Conservation (phyloP, 2,329 filamentous ascomycete species). For the Alternaria ventricosa region DNA sequence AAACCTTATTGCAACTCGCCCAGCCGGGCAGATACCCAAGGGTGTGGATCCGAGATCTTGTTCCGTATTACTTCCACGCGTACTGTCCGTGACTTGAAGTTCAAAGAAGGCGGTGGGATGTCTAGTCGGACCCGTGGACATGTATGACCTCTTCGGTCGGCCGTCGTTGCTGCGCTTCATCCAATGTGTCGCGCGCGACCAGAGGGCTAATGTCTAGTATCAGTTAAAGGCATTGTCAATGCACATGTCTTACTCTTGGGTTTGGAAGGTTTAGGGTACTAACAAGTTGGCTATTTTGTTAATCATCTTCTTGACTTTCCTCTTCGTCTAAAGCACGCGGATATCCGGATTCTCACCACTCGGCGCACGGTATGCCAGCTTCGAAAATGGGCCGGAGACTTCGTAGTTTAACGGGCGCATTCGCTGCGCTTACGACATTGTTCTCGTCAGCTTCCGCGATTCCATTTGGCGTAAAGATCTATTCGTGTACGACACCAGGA, state of each 20-base stretch:
- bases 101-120: too few relatives aligned
- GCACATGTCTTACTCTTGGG: not conserved
- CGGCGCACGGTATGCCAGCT: not conserved
- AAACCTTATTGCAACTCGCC: not conserved
- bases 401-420: not conserved
- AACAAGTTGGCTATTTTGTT: not conserved
- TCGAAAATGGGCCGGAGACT: not conserved
- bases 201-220: too few relatives aligned
- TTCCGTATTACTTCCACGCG: too few relatives aligned
- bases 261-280: not conserved
- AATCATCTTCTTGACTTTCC: not conserved
- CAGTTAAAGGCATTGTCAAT: not conserved
- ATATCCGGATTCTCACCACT: not conserved
- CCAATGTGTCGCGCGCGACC: too few relatives aligned
- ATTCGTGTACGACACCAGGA: not conserved
- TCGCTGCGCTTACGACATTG: not conserved
- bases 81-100: too few relatives aligned
- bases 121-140: too few relatives aligned
- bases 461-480: slow-evolving; percentile 4
- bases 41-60: too few relatives aligned
- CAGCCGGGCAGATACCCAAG: too few relatives aligned
- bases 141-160: too few relatives aligned
- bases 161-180: too few relatives aligned
- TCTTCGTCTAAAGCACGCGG: not conserved
- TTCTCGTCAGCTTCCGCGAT: not conserved